Evolutionary conservation across 805 yeast genomes (phyloP), one percentile per base, ranked within the genome.

Genomic region (Ogataea nitratoaversa): DNA sequence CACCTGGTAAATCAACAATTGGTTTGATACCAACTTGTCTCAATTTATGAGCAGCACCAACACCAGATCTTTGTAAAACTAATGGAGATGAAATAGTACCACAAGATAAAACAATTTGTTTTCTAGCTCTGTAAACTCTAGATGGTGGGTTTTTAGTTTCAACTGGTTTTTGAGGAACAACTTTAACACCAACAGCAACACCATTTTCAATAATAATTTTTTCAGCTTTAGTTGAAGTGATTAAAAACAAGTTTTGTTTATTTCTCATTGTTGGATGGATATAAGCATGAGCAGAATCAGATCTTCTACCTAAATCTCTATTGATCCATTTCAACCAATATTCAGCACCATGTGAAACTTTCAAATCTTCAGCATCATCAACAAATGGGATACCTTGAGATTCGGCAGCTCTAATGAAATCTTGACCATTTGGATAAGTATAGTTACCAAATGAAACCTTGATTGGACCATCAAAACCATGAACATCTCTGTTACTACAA

Each of bases 61-160:
- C 70, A 13, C 77, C 77, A 4, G 77, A 71, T 46, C 69, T 65
- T 50, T 70, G 68, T 40, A 72, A 59, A 17, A 72, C 57, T n/a
- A 70, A 46, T 16, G 78, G 78, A 4, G 78, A 71, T 18, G 71
- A 60, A 38, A 70, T 57, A 4, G 75, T 60, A 23, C 78, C 78
- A 25, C 74, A 72, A 32, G 70, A 50, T 9, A 71, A 66, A 35
- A 72, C 65, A 47, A 64, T 61, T 50, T 71, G 72, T 48, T 62
- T 68, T 40, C 76, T 71, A 2, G 78, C 74, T 14, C 59, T 65
- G 46, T 34, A 52, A 32, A 39, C 38, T 36, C 37, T 53, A 20
- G 30, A 30, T 19, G 45, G 45, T 31, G 45, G 47, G 40, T 48
- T 50, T 14, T 46, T 32, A 20, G 32, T n/a, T 37, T 45, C 45